Base-by-base conservation (phyloP, 306 rosid species). In the Vicia faba region DNA sequence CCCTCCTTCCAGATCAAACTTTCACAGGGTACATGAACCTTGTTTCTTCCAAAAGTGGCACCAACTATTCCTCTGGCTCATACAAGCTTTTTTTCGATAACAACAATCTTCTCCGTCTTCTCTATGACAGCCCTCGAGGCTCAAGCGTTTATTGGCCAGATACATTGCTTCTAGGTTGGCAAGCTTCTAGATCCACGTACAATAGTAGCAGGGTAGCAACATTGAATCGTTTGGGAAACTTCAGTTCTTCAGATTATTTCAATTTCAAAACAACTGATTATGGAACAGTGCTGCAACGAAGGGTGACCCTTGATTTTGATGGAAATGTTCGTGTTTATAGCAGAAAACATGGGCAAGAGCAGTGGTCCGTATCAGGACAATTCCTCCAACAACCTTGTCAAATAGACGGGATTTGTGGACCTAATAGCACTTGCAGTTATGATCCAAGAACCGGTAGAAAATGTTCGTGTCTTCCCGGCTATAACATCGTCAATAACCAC, bases 391-490 rank as follows among this genome's bases (percentile, higher is more conserved):
- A 62, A 7, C 63, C 76, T 6, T 50, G 70, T 26, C 0, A 3
- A 0, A 5, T 50, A 38, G 63, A 72, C 2, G 76, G 76, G 4
- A 72, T 72, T 62, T 72, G 76, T 72, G 76, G 76, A 51, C 55
- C 63, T 0, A 72, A 62, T 12, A 72, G 76, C 15, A 14, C 2
- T 25, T 72, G 76, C 15, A 50, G 44, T 11, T 0, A 16, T 4
- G n/a, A 29, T 1, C 49, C 58, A 1, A 28, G 4, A 2, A 51
- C 0, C 0, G 77, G 71, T 3, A 40, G 77, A 41, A 73, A 29
- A 33, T 73, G 77, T 53, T 53, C 39, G 0, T 73, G 77, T 39
- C 48, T 73, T 54, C 71, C 70, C 1, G 75, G 67, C 0, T 45
- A 70, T 16, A 48, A 12, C 3, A 51, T 40, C 41, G 2, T 40